Evolutionary conservation across 148 eudicot genomes (phyloP), one percentile per base, ranked within the genome.

Genomic region (Diospyros kaki): DNA sequence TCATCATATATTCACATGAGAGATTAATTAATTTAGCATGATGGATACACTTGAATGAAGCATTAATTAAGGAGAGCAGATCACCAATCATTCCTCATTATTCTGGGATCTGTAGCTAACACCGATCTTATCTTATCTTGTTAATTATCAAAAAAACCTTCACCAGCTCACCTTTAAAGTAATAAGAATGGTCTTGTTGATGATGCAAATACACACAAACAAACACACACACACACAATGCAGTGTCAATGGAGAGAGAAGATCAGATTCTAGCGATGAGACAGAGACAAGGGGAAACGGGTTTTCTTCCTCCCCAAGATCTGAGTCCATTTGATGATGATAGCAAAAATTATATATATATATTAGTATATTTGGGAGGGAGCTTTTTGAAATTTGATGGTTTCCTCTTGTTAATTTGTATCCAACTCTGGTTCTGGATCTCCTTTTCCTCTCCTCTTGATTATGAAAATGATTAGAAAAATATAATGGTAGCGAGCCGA

Each of bases 201-300:
- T 77, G 83, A 87, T 28, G 28, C 28, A 28, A 28, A 28, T 28
- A 28, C 28, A 28, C 28, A 28, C 28, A 28, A 0, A 28, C 28
- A 28, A 0, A 28, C 28, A 28, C 28, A 28, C 28, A 90, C 80
- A 83, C 66, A 78, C 68, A 54, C 59, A 73, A 76, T 78, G 69
- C 68, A 81, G 72, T 84, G 81, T 79, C 78, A 80, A 73, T 76
- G 76, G 80, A 78, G 40, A 50, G 60, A 73, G 64, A 51, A 79
- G 75, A 77, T 84, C 72, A 81, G 86, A 90, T 86, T 90, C 91
- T 81, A 75, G 69, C 69, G 64, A 18, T 9, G 50, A 75, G 81
- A 78, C 69, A 83, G 69, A 77, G 95, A 90, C 94, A 88, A 88
- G 73, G 77, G 85, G 81, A 86, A 83, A 69, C 82, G 78, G 82